Base-by-base conservation (phyloP, 805 yeast genomes). In the Candida multigemmis region DNA sequence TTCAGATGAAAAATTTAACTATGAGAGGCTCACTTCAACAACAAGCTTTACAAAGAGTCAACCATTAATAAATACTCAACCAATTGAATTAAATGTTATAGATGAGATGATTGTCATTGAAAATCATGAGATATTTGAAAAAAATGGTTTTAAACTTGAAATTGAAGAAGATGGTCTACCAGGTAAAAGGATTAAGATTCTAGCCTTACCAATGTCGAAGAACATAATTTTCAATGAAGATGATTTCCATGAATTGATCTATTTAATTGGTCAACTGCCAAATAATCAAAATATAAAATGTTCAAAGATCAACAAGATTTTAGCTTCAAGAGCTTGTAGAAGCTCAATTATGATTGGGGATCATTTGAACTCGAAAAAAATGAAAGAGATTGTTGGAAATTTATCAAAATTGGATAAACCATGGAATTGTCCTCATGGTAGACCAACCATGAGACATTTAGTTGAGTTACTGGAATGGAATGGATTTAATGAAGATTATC, bases 371-470 rank as follows among this genome's bases (percentile, higher is more conserved):
- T 37, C 29, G 16, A 59, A 49, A 6, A 68, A 73, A 6, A 91
- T 91, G 99, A 46, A 51, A 2, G 56, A 44, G 20, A 74, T 91
- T 2, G 87, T 91, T 5, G 47, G 56, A 16, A 68, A 85, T 42
- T 56, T 91, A 27, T 72, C 89, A 8, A 57, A 50, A 0, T 60
- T 91, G 20, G 87, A 85, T 35, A 83, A 84, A 46, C 99, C 99
- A 1, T 91, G 99, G 98, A 80, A 78, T 41, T 76, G 86, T 44
- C 99, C 99, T 0, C 99, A 91, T 53, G 98, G 99, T 0, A 61
- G 99, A 36, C 99, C 98, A 0, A 91, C 99, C 1, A 75, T 91
- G 80, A 67, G 98, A 30, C 96, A 89, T 51, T 60, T 89, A 32
- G 72, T 77, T 33, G 85, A 82, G 30, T 44, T 78, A 17, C 40